phyloP scores from a whole-genome alignment of 495 filamentous ascomycete species.

The Penicillium daleae region DNA sequence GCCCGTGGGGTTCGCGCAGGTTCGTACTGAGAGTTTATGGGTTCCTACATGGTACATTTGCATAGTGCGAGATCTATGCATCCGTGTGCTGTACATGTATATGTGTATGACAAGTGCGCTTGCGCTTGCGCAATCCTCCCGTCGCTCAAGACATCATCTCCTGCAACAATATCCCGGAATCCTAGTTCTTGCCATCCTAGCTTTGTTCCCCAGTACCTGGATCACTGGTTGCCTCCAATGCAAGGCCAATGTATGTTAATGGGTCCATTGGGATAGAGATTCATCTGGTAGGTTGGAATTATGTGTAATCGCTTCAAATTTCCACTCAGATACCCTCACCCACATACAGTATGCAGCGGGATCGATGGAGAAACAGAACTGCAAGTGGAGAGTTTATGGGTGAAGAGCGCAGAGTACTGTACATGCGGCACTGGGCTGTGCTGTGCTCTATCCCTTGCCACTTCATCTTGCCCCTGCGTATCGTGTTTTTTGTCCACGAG shows the following conservation, averaged over 20 bases:
- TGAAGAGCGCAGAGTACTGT: conserved; percentile 5
- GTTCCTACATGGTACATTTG: conserved; percentile 10
- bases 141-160: not conserved
- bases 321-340: conserved; percentile 31
- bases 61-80: conserved; percentile 3
- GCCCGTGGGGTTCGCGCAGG: conserved; percentile 27
- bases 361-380: not conserved
- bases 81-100: not conserved
- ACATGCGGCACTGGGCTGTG: too few species aligned
- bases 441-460: conserved; percentile 4
- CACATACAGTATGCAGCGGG: conserved; percentile 19
- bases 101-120: not conserved
- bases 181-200: conserved; percentile 11
- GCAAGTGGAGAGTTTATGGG: not conserved
- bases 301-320: conserved; percentile 18
- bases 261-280: not conserved
- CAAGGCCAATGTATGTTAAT: conserved; percentile 28
- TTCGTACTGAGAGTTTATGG: conserved; percentile 9
- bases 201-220: conserved; percentile 29
- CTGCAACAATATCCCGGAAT: not conserved
- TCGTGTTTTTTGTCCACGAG: conserved; percentile 5
- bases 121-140: not conserved
- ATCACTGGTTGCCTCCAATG: conserved; percentile 30
- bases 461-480: not conserved
- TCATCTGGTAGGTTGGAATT: conserved; percentile 10